Evolutionary conservation across 2,329 filamentous ascomycete species (phyloP), one percentile per base, ranked within the genome.

Genomic region (Curvularia eragrostidis): DNA sequence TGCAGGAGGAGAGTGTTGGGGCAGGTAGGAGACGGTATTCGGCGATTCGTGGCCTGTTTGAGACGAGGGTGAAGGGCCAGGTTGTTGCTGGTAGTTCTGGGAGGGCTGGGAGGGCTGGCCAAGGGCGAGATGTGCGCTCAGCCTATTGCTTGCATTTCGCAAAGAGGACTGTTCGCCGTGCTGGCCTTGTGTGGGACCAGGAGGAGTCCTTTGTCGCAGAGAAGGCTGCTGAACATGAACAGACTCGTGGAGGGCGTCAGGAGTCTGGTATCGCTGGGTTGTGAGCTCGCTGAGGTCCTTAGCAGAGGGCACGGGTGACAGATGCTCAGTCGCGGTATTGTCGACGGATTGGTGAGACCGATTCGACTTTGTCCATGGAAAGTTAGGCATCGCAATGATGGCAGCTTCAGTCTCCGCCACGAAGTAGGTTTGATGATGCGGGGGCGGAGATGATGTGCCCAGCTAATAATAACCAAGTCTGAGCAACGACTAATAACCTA

Each of bases 321-420:
- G 63, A 48, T 74, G 74, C 43, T 72, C 74, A 30, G 57, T 47
- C 56, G 72, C 69, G 44, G 70, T 65, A 41, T 59, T 70, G 62
- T 75, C 75, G 55, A 76, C 70, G 47, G 75, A 75, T 43, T 70
- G 68, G 62, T 77, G 74, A 67, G 75, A 75, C 57, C 69, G 68
- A 44, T 76, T 77, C 68, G 71, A 71, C 74, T 76, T 77, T 59
- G 65, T 67, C 74, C 70, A 76, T 43, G 72, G 70, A 52, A 74
- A 70, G 54, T 73, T 71, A 67, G 74, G 72, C 75, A 77, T 78
- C 56, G 69, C 74, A 74, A 68, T 54, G 62, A 62, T 58, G 56
- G 58, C 61, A 63, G 60, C 64, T 60, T 54, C 57, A 50, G 58
- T 58, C 66, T 66, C 62, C 66, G 59, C 62, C 54, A 48, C 47